Evolutionary conservation across 495 filamentous ascomycete genomes (phyloP).

Genomic region (Amphirosellinia nigrospora): DNA sequence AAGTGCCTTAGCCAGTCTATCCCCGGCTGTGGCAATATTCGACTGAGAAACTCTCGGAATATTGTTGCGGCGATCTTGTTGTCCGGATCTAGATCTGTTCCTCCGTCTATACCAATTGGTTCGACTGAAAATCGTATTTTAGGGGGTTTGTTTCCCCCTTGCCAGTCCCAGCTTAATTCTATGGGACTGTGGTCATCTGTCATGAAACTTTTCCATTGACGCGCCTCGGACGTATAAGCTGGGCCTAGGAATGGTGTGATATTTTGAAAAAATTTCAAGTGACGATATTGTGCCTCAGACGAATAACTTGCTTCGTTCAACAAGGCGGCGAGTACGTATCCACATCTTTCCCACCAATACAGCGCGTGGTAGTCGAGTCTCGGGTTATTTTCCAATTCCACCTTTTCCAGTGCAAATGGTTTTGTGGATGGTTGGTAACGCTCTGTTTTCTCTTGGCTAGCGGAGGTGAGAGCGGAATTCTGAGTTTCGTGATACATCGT

Average conservation of each 20-base stretch:
- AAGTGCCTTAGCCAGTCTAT: background rate
- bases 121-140: background rate
- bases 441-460: too few species aligned
- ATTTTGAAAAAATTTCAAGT: background rate
- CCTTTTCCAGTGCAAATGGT: too few species aligned
- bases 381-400: too few species aligned
- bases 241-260: background rate
- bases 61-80: background rate
- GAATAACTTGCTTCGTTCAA: background rate
- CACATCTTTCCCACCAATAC: background rate
- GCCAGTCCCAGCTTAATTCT: slow-evolving; percentile 46
- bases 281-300: background rate
- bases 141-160: background rate
- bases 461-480: too few species aligned
- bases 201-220: slow-evolving; percentile 44
- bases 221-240: background rate
- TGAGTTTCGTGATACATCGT: too few species aligned
- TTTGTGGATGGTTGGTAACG: too few species aligned
- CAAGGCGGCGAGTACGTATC: background rate
- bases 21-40: background rate
- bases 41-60: background rate
- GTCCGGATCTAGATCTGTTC: background rate
- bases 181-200: slow-evolving; percentile 45
- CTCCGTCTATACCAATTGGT: background rate
- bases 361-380: too few species aligned